Base-by-base conservation (phyloP, 805 yeast species). In the Maudiozyma bulderi region DNA sequence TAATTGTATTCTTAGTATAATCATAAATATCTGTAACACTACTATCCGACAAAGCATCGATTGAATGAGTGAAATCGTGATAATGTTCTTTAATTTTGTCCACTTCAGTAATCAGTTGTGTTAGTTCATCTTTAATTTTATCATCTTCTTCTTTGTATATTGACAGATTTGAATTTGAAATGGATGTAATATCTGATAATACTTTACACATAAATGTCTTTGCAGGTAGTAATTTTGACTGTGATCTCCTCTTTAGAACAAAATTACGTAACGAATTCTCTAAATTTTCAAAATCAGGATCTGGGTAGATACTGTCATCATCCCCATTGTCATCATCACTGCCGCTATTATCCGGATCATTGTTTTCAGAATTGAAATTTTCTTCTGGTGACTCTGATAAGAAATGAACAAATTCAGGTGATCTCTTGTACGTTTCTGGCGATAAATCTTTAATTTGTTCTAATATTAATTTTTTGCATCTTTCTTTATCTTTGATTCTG, bases 331-430 rank as follows among this genome's bases (percentile, higher is more conserved):
- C 61, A 47, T 66, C 64, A 35, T 55, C 62, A 45, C 61, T 72
- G 43, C 53, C 69, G 30, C 50, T 49, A 40, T 60, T 64, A 26
- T 57, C 70, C 41, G 53, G 69, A 14, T 20, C 26, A 20, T 20
- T 4, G 58, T 35, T 13, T 35, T 14, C 9, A 6, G 38, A 13
- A 15, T 2, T 13, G 14, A 10, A 10, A n/a, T 38, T 39, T 20
- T 39, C 42, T 20, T 7, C 69, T 4, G 62, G 69, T 20, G 61
- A 71, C 32, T 62, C 73, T 2, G 76, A 74, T 20, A 93, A 86
- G 67, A 93, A 93, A 65, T 95, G 99, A 7, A 93, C 95, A 69
- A 93, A 89, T 41, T 90, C 95, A n/a, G 75, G 69, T 0, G 96
- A 79, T 56, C 85, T 87, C 62, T 91, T 89, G 61, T 84, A 82